A percentile compares a stretch with the other conserved stretches of the same genome.
These are phyloP conservation scores for Hypoxylon intermedium DNA, from an alignment of 495 filamentous ascomycete genomes.

Conservation along the genomic window DNA sequence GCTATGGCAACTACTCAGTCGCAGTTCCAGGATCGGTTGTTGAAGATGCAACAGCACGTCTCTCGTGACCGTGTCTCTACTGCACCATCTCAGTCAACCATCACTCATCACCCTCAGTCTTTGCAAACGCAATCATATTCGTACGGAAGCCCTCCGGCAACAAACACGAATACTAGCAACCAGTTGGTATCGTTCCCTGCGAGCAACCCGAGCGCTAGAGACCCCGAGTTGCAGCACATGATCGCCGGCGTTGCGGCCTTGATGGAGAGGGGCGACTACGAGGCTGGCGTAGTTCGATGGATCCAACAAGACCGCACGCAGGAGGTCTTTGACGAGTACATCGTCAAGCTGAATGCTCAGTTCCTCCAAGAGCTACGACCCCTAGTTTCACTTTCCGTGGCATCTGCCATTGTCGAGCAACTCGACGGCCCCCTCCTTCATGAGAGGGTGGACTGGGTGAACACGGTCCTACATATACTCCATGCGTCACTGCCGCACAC, in stretches of 20 bases:
- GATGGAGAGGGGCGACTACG: constrained; percentile 69
- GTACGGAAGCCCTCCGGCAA: constrained; percentile 40
- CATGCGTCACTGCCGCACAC: constrained; percentile 49
- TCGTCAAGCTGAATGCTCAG: constrained; percentile 73
- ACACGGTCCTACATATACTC: constrained; percentile 67
- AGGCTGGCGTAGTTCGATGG: constrained; percentile 77
- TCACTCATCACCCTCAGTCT: constrained; percentile 16
- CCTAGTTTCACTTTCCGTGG: constrained; percentile 81
- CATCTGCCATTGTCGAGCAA: constrained; percentile 76
- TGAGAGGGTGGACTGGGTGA: constrained; percentile 80
- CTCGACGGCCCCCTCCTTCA: constrained; percentile 66
- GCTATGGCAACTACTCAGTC: constrained; percentile 71
- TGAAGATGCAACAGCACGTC: constrained; percentile 61
- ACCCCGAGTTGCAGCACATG: constrained; percentile 69
- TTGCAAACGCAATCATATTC: constrained; percentile 31
- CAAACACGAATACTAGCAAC: constrained; percentile 35
- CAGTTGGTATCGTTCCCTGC: constrained; percentile 46
- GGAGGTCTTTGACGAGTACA: constrained; percentile 81
- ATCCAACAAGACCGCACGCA: constrained; percentile 77
- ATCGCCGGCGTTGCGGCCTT: constrained; percentile 67
- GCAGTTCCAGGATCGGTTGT: constrained; percentile 66
- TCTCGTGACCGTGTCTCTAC: constrained; percentile 24
- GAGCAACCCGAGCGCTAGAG: constrained; percentile 49
- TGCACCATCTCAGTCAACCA: constrained; percentile 31
- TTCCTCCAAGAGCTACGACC: constrained; percentile 76